Base-by-base conservation (phyloP, 1,284 basidiomycete species). In the Vanrija sp. region DNA sequence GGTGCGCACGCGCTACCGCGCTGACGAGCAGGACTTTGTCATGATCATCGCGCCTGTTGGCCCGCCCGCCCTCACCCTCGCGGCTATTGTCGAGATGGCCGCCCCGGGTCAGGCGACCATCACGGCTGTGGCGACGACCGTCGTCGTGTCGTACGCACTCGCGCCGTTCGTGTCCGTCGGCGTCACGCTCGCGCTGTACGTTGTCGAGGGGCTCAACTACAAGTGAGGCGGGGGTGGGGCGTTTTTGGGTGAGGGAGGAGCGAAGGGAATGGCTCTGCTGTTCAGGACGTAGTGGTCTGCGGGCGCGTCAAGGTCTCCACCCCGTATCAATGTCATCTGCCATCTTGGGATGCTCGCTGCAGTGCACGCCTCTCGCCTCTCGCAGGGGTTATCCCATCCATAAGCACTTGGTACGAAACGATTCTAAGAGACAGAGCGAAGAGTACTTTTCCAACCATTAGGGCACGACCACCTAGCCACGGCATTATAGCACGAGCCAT, bases 61-160 rank as follows among this genome's bases (percentile, higher is more conserved):
- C 0, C 73, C 72, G 6, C 71, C 73, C 9, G 73, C 72, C 4
- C 56, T 75, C 31, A 73, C 70, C 8, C 59, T 75, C 1, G 66
- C 69, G 16, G 71, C 69, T 3, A 63, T 57, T 49, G 51, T 51
- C 4, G 44, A 56, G 22, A 56, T 53, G 48, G 45, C 36, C 15
- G 6, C 20, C 12, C 37, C 47, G 27, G 58, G 58, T 18, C 63
- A 67, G 31, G 62, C 59, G 10, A 60, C 59, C 15, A 61, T 66
- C 44, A 59, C 66, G 0, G 62, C 64, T 15, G 66, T 73, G 6
- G 64, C 71, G 3, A 59, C 68, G 31, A 67, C 66, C 14, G 64
- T 73, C 20, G 57, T 68, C 23, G 42, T 65, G 14, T 63, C 63
- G 6, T 68, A 73, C 45, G 59, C 54, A 9, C 51, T 68, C 16